Evolutionary conservation across 257 asterid species (phyloP), one percentile per base, ranked within the genome.

Genomic region (Jaltomata sinuosa): DNA sequence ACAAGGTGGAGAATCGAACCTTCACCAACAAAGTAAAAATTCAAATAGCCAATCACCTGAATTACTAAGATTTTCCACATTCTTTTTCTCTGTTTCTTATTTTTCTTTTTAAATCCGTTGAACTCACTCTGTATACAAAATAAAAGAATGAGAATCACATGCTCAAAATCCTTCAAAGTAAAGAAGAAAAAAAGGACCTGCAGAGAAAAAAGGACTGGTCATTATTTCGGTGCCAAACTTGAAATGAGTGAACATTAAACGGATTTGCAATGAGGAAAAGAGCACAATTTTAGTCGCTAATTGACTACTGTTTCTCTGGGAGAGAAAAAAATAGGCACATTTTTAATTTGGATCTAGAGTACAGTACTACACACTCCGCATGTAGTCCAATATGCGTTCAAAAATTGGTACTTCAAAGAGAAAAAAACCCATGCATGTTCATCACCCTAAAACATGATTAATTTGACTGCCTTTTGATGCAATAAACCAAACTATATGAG

Each of bases 141-240:
- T 27, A 47, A 76, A 47, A 76, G n/a, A 47, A 47, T 47, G 25
- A 29, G 61, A 69, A 76, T 47, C 42, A 76, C 81, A 27, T 76
- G 81, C 16, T 76, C 40, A 47, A 76, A 14, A 45, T 45, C 14
- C 40, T 76, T 76, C 34, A 68, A 38, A 29, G 12, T 62, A 12
- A 59, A 6, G 1, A 0, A 42, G 6, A 15, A 72, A 74, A 27
- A 62, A 74, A 25, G 54, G 22, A 25, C 2, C 27, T 29, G 71
- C 36, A 6, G 14, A 45, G 25, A 45, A 45, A n/a, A 72, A 68
- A 5, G n/a, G 25, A 68, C 14, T 18, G 14, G 29, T n/a, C 11
- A 76, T 47, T 42, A 76, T 47, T 42, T 80, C 80, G 84, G 86
- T 77, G 80, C 84, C 87, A 27, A 55, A 79, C 69, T 76, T 40